Evolutionary conservation across 805 yeast genomes (phyloP), one percentile per base, ranked within the genome.

Genomic region (Wickerhamiella bombiphila): DNA sequence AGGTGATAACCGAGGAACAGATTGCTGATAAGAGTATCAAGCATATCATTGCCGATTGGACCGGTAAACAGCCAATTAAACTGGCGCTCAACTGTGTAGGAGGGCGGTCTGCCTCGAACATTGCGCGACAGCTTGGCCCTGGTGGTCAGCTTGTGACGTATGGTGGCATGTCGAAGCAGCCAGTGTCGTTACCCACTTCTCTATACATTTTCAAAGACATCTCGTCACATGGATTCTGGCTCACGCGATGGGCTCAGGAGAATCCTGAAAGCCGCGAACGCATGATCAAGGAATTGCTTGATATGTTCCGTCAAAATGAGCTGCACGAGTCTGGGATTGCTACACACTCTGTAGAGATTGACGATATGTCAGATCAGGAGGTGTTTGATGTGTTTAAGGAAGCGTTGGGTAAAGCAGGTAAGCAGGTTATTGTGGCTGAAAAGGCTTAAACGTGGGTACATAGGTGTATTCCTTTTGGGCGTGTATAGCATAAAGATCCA

Each of bases 141-240:
- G 73, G 80, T 49, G 94, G 91, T 1, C 69, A 75, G 34, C 63
- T 91, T 65, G 72, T 85, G 48, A 83, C 97, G 1, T 91, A 91
- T 54, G 99, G 99, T 24, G 97, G 94, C 28, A 91, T 91, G 98
- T 82, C 96, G 3, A 75, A 77, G 66, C 86, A 82, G 60, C 98
- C 98, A 2, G 93, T 91, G 8, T 70, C 72, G n/a, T 59, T 91
- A 39, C 95, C 97, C 29, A 83, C 95, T 1, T 73, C 93, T 0
- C 62, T 81, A 42, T 81, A 81, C 54, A 86, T 91, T 46, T 91
- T 91, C 66, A 91, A 88, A 59, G 80, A 86, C 53, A 59, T 91
- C 39, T 74, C 79, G 4, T 74, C 85, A 37, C 70, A 75, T 21
- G 99, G 99, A 0, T 91, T 80, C 63, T 91, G 99, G 99, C 75